Conservation (phyloP, 257 asterid genomes). For the Salvia hispanica region DNA sequence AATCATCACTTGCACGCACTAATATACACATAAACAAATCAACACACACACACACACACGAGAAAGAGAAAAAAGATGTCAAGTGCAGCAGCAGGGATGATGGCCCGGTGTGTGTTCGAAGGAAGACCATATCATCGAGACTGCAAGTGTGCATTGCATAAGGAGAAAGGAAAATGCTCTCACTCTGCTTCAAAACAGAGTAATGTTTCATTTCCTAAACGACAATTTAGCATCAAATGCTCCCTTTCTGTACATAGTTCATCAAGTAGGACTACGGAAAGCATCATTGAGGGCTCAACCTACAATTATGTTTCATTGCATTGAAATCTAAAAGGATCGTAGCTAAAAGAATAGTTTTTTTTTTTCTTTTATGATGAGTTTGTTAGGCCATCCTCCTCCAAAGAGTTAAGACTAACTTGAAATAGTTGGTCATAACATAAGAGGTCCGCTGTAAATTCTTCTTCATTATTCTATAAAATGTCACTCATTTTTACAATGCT, state of each 20-base stretch:
- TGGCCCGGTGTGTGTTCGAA: background rate
- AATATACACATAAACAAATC: no score
- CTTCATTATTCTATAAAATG: no score
- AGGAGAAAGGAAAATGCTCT: slow-evolving; percentile 24
- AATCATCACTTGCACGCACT: no score
- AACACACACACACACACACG: background rate
- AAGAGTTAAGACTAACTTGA: no score
- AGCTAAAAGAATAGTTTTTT: no score
- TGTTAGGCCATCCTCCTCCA: no score
- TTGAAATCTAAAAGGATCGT: no score
- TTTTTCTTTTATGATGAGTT: no score
- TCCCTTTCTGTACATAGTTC: slow-evolving; percentile 6
- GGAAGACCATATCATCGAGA: slow-evolving; percentile 48
- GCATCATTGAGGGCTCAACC: background rate
- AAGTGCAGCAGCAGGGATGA: background rate
- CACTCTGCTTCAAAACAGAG: slow-evolving; percentile 14
- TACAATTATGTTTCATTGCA: no score
- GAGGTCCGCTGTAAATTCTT: no score
- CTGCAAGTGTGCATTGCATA: slow-evolving; percentile 43
- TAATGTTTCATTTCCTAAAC: slow-evolving; percentile 33
- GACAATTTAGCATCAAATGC: background rate
- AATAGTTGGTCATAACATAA: no score
- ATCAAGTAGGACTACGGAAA: background rate
- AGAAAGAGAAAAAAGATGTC: background rate
- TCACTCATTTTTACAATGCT: no score